Conservation (phyloP, 495 filamentous ascomycete genomes). For the Patellaria atrata region DNA sequence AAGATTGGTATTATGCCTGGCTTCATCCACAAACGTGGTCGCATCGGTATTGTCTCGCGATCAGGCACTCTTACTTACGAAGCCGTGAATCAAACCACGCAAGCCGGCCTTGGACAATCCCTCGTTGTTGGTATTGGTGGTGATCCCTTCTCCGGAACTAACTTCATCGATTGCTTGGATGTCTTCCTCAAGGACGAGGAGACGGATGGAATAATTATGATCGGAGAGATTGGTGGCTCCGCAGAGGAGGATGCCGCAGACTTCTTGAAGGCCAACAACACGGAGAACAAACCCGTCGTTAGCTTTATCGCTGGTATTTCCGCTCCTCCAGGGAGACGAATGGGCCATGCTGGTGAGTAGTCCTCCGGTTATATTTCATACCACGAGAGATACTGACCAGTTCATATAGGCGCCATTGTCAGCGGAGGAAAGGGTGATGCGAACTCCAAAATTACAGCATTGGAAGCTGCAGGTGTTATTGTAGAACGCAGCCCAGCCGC, state of each 20-base stretch:
- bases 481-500: conserved; percentile 89
- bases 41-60: conserved; percentile 94
- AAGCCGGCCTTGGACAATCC: conserved; percentile 90
- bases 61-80: conserved; percentile 98
- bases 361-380: no score
- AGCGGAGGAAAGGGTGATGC: conserved; percentile 94
- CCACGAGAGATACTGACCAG: conserved; percentile 1
- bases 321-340: conserved; percentile 86
- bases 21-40: conserved; percentile 98
- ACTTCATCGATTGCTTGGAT: conserved; percentile 97
- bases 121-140: conserved; percentile 97
- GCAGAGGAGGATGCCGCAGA: conserved; percentile 97
- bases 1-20: conserved; percentile 99
- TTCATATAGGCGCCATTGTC: conserved; percentile 61
- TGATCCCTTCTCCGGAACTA: conserved; percentile 96
- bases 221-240: conserved; percentile 94
- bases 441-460: conserved; percentile 90
- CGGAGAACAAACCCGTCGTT: conserved; percentile 85
- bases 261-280: conserved; percentile 84
- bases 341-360: conserved; percentile 76
- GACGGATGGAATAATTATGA: conserved; percentile 99
- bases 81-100: conserved; percentile 98
- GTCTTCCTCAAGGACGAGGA: conserved; percentile 93
- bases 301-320: conserved; percentile 98
- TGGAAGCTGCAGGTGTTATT: conserved; percentile 85